These are phyloP conservation scores for Holtermanniella nyarrowii DNA, from an alignment of 768 basidiomycete genomes.

Conservation along the genomic window DNA sequence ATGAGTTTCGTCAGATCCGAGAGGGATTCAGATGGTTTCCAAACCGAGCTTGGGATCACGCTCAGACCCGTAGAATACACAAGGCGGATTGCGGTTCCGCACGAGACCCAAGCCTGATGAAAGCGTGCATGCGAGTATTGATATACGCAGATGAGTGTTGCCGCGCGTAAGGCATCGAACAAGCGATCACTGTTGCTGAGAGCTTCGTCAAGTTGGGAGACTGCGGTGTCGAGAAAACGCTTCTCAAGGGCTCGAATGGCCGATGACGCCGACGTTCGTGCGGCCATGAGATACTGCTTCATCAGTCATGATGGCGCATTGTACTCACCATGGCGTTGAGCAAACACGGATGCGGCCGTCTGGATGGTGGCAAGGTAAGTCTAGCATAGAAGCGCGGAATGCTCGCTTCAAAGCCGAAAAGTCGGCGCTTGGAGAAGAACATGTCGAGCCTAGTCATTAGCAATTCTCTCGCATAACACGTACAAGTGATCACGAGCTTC, in stretches of 20 bases:
- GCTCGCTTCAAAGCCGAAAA: slow-evolving; percentile 26
- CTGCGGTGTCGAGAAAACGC: slow-evolving; percentile 17
- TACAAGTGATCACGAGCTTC: slow-evolving; percentile 30
- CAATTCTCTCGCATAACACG: slow-evolving; percentile 5
- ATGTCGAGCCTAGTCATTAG: slow-evolving; percentile 22
- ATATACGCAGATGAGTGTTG: slow-evolving; percentile 9
- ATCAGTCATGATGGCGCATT: not conserved
- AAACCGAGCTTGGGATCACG: slow-evolving; percentile 11
- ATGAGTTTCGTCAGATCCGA: slow-evolving; percentile 1
- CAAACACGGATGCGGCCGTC: slow-evolving; percentile 22
- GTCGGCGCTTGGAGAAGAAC: slow-evolving; percentile 24
- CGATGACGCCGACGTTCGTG: slow-evolving; percentile 7
- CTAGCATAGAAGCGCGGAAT: slow-evolving; percentile 22
- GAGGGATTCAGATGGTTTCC: not conserved
- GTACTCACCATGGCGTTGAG: slow-evolving; percentile 17
- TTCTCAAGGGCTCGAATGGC: slow-evolving; percentile 8
- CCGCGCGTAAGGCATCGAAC: slow-evolving; percentile 15
- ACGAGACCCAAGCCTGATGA: slow-evolving; percentile 7
- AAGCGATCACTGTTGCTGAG: slow-evolving; percentile 8
- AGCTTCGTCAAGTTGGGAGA: slow-evolving; percentile 12
- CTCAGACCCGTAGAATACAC: slow-evolving; percentile 9
- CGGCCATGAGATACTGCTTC: slow-evolving; percentile 13
- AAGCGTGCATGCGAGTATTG: slow-evolving; percentile 8
- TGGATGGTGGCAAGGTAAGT: slow-evolving; percentile 10
- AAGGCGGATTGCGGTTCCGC: slow-evolving; percentile 8